Evolutionary conservation across 805 yeast genomes (phyloP).

Genomic region (Naumovozyma castellii): DNA sequence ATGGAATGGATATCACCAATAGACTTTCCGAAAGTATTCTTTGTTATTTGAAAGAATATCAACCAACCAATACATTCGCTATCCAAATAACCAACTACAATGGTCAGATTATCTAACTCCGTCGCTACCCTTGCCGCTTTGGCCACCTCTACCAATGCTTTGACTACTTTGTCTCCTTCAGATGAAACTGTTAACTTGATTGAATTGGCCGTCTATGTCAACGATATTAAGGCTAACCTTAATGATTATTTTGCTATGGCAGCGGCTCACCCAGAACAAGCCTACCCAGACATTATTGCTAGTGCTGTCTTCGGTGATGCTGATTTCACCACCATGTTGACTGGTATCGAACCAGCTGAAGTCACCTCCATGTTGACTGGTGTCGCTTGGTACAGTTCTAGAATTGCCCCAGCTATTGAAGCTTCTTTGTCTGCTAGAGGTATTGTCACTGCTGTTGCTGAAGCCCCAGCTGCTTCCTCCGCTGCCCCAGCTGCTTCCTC

Average conservation of each 20-base stretch:
- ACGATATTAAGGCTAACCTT: slow-evolving; percentile 6
- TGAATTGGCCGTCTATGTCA: slow-evolving; percentile 7
- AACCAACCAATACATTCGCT: not conserved
- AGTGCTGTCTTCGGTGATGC: not conserved
- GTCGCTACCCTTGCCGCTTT: not conserved
- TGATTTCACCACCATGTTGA: slow-evolving; percentile 24
- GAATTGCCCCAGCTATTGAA: slow-evolving; percentile 4
- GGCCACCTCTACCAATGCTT: slow-evolving; percentile 4
- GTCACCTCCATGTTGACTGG: slow-evolving; percentile 26
- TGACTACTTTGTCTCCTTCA: slow-evolving; percentile 3
- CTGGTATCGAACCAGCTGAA: slow-evolving; percentile 17
- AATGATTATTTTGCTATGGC: slow-evolving; percentile 4
- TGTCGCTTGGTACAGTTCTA: slow-evolving; percentile 10
- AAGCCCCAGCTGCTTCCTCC: slow-evolving; percentile 1
- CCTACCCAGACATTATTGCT: slow-evolving; percentile 4
- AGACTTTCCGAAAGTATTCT: too few species aligned
- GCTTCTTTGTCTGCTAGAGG: slow-evolving; percentile 3
- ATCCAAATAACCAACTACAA: not conserved
- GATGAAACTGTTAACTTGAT: slow-evolving; percentile 3
- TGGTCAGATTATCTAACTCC: not conserved
- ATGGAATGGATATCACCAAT: too few species aligned
- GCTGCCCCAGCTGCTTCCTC: slow-evolving; percentile 1
- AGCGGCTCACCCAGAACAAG: slow-evolving; percentile 6
- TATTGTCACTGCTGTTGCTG: not conserved
- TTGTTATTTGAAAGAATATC: too few species aligned